Conservation (phyloP, 148 eudicot species). For the Cornus controversa region DNA sequence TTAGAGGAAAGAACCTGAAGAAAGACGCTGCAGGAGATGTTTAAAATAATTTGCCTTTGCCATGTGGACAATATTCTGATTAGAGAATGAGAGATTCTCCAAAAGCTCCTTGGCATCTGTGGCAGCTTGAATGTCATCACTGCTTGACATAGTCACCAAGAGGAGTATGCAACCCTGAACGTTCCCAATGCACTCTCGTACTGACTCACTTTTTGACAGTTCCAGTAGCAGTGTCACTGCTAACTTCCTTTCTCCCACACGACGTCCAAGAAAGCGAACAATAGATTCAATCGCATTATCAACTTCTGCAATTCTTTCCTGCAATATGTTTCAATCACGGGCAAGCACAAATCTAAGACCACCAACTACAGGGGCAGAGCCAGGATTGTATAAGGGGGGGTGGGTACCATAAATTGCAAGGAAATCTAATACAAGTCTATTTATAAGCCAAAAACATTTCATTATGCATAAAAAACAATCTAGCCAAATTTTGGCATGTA, state of each 20-base stretch:
- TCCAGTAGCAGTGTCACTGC: slow-evolving; percentile 39
- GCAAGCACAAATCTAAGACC: not conserved
- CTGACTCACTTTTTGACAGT: slow-evolving; percentile 29
- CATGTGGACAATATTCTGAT: slow-evolving; percentile 44
- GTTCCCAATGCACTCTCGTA: slow-evolving; percentile 31
- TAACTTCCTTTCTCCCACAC: slow-evolving; percentile 31
- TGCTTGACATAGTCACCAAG: slow-evolving; percentile 39
- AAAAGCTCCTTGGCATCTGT: slow-evolving; percentile 36
- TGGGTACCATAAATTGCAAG: too few relatives aligned
- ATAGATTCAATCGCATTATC: slow-evolving; percentile 29
- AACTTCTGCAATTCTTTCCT: slow-evolving; percentile 37
- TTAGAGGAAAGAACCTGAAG: slow-evolving; percentile 30
- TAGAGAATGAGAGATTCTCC: slow-evolving; percentile 40
- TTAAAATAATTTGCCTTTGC: slow-evolving; percentile 41
- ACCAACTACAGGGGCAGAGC: too few relatives aligned
- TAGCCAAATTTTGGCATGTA: too few relatives aligned
- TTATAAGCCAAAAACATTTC: too few relatives aligned
- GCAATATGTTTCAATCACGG: slow-evolving; percentile 10
- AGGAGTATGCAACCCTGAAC: slow-evolving; percentile 47
- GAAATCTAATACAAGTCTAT: too few relatives aligned
- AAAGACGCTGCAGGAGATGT: slow-evolving; percentile 35
- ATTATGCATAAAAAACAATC: too few relatives aligned
- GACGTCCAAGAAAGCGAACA: slow-evolving; percentile 42
- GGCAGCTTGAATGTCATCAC: slow-evolving; percentile 36
- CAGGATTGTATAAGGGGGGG: too few relatives aligned